A percentile compares a stretch with the other conserved stretches of the same genome.
phyloP scores from a whole-genome alignment of 2,329 filamentous ascomycete genomes.

The Fusarium sp. region DNA sequence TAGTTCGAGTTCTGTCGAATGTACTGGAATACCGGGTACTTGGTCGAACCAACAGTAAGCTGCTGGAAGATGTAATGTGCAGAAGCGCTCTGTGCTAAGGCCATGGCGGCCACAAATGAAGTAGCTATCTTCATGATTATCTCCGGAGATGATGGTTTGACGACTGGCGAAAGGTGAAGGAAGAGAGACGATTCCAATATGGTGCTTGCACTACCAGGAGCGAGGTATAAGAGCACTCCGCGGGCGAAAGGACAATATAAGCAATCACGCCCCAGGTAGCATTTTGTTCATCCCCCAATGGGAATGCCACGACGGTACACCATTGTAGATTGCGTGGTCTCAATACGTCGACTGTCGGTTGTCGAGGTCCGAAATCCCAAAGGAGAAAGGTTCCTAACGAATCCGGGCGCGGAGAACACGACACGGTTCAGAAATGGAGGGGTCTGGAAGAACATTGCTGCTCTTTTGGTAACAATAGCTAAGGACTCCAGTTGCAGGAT shows the following conservation, averaged over 20 bases:
- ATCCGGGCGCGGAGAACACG: too few relatives aligned
- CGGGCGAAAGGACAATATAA: background rate
- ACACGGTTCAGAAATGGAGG: rapidly evolving
- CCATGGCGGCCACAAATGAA: background rate
- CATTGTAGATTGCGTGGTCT: background rate
- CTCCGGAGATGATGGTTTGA: background rate
- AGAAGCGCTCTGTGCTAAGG: background rate
- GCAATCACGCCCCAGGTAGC: background rate
- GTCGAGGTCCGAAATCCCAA: background rate
- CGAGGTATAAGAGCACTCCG: background rate
- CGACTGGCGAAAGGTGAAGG: background rate
- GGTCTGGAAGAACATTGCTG: rapidly evolving
- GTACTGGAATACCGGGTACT: slow-evolving; percentile 5
- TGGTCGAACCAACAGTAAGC: slow-evolving; percentile 2
- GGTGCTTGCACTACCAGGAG: background rate
- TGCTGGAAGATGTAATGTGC: slow-evolving; percentile 18
- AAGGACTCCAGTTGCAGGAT: background rate
- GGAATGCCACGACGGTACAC: background rate
- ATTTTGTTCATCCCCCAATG: rapidly evolving
- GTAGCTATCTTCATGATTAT: background rate
- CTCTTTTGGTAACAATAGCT: background rate
- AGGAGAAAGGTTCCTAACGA: background rate
- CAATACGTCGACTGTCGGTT: background rate
- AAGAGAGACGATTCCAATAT: background rate
- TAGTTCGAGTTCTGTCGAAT: slow-evolving; percentile 18